Base-by-base conservation (phyloP, 2,329 filamentous ascomycete species). In the Ciborinia camelliae region DNA sequence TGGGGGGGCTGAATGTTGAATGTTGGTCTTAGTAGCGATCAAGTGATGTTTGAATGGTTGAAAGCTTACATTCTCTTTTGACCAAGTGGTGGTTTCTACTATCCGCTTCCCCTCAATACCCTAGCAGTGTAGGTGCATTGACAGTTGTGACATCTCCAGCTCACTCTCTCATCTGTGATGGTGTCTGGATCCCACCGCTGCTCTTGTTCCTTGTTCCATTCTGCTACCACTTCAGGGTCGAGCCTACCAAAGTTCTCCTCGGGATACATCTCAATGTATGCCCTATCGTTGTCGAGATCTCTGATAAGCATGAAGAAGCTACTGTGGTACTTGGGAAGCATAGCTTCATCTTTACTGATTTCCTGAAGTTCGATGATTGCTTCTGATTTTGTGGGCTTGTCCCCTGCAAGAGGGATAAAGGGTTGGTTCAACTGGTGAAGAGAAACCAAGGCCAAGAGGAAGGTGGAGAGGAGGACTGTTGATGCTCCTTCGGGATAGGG, bases 231-330 rank as follows among this genome's bases (percentile, higher is more conserved):
- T 30, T 43, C 26, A 30, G n/a, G 2, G n/a, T 43, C 37, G 20
- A 57, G 18, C 26, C 43, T 37, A 2, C 23, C 53, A 57, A 43
- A 57, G 39, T 37, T 57, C 10, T 57, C 26, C 4, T 26, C 53
- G 12, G 37, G 53, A 51, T 52, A 51, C 45, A 41, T 61, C 45
- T 61, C 32, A 61, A 61, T 52, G 23, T 39, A 52, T 15, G 58
- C 30, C 20, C 58, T 61, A n/a, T 61, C 14, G 39, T 51, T 28
- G 18, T 28, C 32, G 6, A 51, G 32, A 9, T 52, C 15, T n/a
- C 28, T n/a, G 47, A 18, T 52, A n/a, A 52, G 32, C 10, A 52
- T 2, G 12, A 61, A 52, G 26, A 41, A 52, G 26, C 20, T n/a
- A 2, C 5, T 15, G 6, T 23, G 15, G 20, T 50, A 52, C 15